Conservation (phyloP, 768 basidiomycete genomes). For the Rhizopogon roseolus region DNA sequence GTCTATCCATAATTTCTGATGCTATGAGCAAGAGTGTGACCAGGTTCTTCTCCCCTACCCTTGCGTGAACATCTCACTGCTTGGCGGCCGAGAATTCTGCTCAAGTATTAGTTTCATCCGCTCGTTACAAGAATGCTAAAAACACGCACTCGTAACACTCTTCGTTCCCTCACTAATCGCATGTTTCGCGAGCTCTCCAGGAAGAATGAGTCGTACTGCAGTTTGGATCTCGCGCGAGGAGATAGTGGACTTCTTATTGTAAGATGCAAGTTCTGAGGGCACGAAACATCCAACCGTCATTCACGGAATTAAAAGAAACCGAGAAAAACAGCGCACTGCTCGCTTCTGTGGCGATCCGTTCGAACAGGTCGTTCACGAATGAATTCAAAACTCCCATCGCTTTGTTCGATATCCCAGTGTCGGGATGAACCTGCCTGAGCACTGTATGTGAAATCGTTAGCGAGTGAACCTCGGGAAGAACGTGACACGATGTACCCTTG, state of each 20-base stretch:
- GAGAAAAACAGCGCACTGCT: constrained; percentile 32
- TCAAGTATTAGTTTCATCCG: constrained; percentile 7
- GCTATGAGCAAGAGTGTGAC: background rate
- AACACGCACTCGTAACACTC: constrained; percentile 44
- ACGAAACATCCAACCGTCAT: background rate
- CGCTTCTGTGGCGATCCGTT: constrained; percentile 50
- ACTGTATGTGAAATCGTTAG: constrained; percentile 27
- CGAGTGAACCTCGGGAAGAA: background rate
- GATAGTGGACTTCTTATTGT: constrained; percentile 71
- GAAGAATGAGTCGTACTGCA: constrained; percentile 62
- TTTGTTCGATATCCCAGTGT: constrained; percentile 71
- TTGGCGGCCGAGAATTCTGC: constrained; percentile 22
- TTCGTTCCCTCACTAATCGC: constrained; percentile 74
- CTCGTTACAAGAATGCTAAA: background rate
- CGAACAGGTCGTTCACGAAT: constrained; percentile 60
- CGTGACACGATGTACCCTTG: constrained; percentile 34
- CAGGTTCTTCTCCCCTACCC: background rate
- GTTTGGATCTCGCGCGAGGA: constrained; percentile 74
- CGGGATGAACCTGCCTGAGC: constrained; percentile 70
- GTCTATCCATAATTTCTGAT: background rate
- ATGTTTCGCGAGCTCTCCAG: constrained; percentile 70
- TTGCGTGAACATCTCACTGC: background rate
- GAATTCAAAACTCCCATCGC: constrained; percentile 56
- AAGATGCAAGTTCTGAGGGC: constrained; percentile 51
- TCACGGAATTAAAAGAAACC: background rate